Base-by-base conservation (phyloP, 306 rosid genomes). In the Acacia melanoxylon region DNA sequence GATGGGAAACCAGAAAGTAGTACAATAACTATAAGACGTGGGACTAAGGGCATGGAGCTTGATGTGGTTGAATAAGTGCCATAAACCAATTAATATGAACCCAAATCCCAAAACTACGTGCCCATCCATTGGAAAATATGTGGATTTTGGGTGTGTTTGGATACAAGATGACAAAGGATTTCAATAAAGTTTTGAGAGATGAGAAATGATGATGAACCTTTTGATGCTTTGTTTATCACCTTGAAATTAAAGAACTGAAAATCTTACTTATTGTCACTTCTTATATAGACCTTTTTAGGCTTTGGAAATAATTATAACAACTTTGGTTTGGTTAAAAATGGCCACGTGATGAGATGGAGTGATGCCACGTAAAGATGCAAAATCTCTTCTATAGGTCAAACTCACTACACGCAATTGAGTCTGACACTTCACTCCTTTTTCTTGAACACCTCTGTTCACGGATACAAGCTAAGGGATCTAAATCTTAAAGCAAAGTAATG, bases 41-140 rank as follows among this genome's bases (percentile, higher is more conserved):
- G 95, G 86, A 59, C 84, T 79, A 3, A n/a, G 72, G 8, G 79
- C 75, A 20, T 95, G 88, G 65, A 95, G 97, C 81, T 85, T 95
- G 78, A 84, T 91, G 86, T 93, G 88, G 88, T 90, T 95, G 33
- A 86, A 83, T 84, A 95, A 93, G 72, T 95, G 99, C 99, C 99
- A 95, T 12, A 93, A 44, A 0, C 99, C 99, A 37, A 91, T 63
- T 4, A 95, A 24, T 15, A 88, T 48, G 86, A 95, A 95, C 4
- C 89, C 98, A 19, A 89, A 76, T 2, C 98, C 98, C 9, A 95
- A 97, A 13, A 87, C 86, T 4, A 93, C 95, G 52, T 95, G 98
- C 8, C 98, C 98, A 1, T 88, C 80, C 4, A 93, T 54, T 54
- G 10, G 8, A 16, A 51, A 51, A 6, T 20, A 52, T 16, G 22